Evolutionary conservation across 768 basidiomycete genomes (phyloP).

Genomic region (Termitomyces heimii): DNA sequence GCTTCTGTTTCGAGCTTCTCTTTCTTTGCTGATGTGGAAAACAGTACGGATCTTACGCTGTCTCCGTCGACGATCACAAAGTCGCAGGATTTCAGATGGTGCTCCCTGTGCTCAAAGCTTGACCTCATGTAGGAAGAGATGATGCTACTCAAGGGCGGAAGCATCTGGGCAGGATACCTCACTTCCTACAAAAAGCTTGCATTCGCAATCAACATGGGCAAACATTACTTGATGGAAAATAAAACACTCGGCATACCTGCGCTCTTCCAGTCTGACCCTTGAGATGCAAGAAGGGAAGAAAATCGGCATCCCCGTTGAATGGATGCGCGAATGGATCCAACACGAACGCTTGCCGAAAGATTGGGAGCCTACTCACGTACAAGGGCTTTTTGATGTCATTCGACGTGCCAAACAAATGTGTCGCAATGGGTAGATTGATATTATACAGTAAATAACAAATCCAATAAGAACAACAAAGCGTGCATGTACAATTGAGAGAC

Average conservation of each 20-base stretch:
- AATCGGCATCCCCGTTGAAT: not conserved
- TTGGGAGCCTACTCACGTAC: not conserved
- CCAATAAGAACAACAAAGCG: too few relatives aligned
- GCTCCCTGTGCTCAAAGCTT: not conserved
- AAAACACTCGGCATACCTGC: slow-evolving; percentile 70
- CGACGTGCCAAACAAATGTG: not conserved
- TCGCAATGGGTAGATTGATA: not conserved
- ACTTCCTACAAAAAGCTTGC: slow-evolving; percentile 59
- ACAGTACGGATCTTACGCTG: slow-evolving; percentile 42
- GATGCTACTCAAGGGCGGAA: slow-evolving; percentile 50
- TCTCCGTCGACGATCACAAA: slow-evolving; percentile 39
- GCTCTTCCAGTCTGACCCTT: slow-evolving; percentile 51
- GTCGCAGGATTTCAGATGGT: slow-evolving; percentile 29
- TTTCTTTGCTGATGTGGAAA: slow-evolving; percentile 15
- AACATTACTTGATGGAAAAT: slow-evolving; percentile 63
- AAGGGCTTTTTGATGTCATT: not conserved
- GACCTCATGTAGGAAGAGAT: slow-evolving; percentile 36
- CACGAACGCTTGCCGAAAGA: not conserved
- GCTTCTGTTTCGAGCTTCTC: not conserved
- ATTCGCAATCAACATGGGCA: slow-evolving; percentile 49
- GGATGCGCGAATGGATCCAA: not conserved
- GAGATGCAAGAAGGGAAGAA: not conserved
- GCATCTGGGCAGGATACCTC: slow-evolving; percentile 63
- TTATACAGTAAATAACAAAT: too few relatives aligned
- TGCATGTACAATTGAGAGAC: too few relatives aligned